Conservation (phyloP, 2,329 filamentous ascomycete species). For the Capronia americana region DNA sequence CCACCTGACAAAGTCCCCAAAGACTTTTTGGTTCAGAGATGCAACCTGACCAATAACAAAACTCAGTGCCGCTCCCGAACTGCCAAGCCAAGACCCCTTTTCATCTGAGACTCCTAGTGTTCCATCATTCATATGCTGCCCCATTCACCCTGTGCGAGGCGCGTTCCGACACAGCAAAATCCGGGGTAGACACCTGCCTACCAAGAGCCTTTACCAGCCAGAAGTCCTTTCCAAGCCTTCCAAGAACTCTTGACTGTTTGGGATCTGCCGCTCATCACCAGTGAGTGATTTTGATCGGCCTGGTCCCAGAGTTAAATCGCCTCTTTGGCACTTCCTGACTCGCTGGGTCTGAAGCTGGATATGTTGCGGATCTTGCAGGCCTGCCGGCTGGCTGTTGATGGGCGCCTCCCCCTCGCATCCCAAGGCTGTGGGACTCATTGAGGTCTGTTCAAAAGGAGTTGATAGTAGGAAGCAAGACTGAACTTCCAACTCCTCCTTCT, state of each 20-base stretch:
- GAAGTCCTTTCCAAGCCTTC: background rate
- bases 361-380: conserved; percentile 1
- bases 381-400: background rate
- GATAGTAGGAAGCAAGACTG: background rate
- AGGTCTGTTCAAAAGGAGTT: conserved; percentile 6
- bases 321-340: background rate
- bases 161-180: background rate
- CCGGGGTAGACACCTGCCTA: conserved; percentile 3
- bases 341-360: background rate
- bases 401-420: conserved; percentile 5
- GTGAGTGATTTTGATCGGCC: background rate
- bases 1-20: background rate
- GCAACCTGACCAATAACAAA: background rate
- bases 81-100: conserved; percentile 1
- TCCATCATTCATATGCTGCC: background rate
- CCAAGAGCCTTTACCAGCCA: background rate
- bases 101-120: background rate
- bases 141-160: background rate
- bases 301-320: background rate
- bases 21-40: background rate
- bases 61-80: background rate
- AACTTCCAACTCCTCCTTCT: background rate
- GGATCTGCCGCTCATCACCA: conserved; percentile 1
- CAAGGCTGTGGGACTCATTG: background rate
- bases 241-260: conserved; percentile 7